A percentile compares a stretch with the other conserved stretches of the same genome.
Evolutionary conservation across 768 basidiomycete species (phyloP).

Genomic region (Termitomyces sp.): DNA sequence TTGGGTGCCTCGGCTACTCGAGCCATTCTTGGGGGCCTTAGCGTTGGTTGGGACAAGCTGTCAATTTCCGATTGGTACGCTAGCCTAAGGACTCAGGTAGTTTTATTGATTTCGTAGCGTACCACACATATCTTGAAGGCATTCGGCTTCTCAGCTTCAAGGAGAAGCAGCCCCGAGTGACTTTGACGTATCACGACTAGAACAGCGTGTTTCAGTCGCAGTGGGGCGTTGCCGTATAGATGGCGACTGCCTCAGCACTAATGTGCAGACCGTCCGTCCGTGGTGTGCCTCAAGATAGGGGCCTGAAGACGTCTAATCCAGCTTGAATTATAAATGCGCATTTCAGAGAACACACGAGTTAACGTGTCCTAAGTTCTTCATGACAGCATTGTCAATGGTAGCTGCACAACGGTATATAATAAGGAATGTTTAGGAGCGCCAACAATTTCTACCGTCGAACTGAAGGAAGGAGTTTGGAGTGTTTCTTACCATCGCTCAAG

Average conservation of each 20-base stretch:
- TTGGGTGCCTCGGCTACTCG: no score
- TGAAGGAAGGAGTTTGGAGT: conserved; percentile 40
- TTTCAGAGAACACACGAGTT: conserved; percentile 58
- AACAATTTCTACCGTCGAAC: conserved; percentile 99
- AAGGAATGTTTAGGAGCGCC: conserved; percentile 70
- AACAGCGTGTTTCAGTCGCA: no score
- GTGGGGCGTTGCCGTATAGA: conserved; percentile 97
- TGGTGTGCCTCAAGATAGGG: conserved; percentile 98
- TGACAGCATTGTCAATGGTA: conserved; percentile 97
- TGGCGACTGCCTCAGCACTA: conserved; percentile 96
- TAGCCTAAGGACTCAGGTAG: no score
- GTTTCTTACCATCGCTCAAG: conserved; percentile 82
- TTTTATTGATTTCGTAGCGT: no score
- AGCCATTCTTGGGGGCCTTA: no score
- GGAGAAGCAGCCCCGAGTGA: no score
- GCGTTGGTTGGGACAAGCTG: no score
- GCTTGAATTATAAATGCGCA: background rate
- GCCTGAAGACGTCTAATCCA: conserved; percentile 31
- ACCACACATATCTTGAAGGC: no score
- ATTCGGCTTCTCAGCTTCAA: no score
- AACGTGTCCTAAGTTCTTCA: conserved; percentile 97
- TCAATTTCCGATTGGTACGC: no score
- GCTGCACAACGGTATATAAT: conserved; percentile 65
- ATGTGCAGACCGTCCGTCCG: conserved; percentile 98
- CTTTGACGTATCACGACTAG: no score